Evolutionary conservation across 2,329 filamentous ascomycete species (phyloP).

Genomic region (Pleomassaria siparia): DNA sequence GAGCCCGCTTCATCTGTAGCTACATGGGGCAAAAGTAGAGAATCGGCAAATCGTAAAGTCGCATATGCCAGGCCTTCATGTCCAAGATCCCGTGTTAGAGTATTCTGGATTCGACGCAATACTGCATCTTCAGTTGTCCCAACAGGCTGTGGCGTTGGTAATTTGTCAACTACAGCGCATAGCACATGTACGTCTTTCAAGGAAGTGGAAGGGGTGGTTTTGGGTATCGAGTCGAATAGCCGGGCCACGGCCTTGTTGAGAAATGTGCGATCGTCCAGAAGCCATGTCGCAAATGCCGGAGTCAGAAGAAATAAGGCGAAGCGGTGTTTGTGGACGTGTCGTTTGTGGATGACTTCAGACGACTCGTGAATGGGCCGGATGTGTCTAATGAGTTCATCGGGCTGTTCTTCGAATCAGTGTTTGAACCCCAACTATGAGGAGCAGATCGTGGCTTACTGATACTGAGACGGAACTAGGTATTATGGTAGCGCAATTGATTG

Average conservation of each 20-base stretch:
- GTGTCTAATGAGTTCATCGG: constrained; percentile 23
- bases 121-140: constrained; percentile 6
- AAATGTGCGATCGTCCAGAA: constrained; percentile 29
- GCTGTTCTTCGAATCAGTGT: constrained; percentile 9
- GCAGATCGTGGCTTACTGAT: constrained; percentile 17
- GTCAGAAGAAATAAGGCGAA: constrained; percentile 35
- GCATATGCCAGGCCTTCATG: constrained; percentile 40
- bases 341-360: too few relatives aligned
- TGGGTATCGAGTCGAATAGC: constrained; percentile 14
- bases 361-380: constrained; percentile 27
- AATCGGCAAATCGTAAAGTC: constrained; percentile 15
- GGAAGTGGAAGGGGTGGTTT: not conserved
- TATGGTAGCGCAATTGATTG: constrained; percentile 27
- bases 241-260: constrained; percentile 25
- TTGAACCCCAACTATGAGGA: constrained; percentile 1
- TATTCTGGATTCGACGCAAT: constrained; percentile 3
- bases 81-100: constrained; percentile 24
- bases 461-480: constrained; percentile 26
- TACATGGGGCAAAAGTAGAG: constrained; percentile 10
- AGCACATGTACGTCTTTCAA: constrained; percentile 22
- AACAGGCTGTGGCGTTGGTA: constrained; percentile 26
- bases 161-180: constrained; percentile 41
- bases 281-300: constrained; percentile 35
- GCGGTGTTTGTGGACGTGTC: constrained; percentile 7
- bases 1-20: constrained; percentile 18